phyloP scores from a whole-genome alignment of 2,329 filamentous ascomycete species.

The Monosporascus sp. region DNA sequence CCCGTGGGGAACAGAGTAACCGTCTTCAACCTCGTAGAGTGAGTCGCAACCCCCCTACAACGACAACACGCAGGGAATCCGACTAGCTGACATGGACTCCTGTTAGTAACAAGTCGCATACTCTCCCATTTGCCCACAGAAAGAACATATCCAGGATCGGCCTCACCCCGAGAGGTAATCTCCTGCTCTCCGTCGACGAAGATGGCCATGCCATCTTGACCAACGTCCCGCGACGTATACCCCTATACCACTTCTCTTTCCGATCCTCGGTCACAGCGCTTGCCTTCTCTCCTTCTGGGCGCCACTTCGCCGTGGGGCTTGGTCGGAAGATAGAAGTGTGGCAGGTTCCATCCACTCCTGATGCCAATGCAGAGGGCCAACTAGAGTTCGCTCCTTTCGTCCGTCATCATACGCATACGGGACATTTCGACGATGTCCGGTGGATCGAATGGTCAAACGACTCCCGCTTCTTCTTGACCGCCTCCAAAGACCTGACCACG shows the following conservation, averaged over 20 bases:
- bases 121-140: slow-evolving; percentile 84
- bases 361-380: slow-evolving; percentile 70
- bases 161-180: slow-evolving; percentile 83
- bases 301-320: slow-evolving; percentile 83
- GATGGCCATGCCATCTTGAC: slow-evolving; percentile 91
- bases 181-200: slow-evolving; percentile 89
- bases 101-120: slow-evolving; percentile 76
- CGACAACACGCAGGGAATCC: not conserved
- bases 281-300: slow-evolving; percentile 84
- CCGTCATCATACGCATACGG: slow-evolving; percentile 75
- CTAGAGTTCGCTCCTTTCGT: slow-evolving; percentile 95
- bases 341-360: slow-evolving; percentile 89
- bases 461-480: slow-evolving; percentile 88
- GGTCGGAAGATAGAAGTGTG: slow-evolving; percentile 89
- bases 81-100: slow-evolving; percentile 26
- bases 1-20: slow-evolving; percentile 95
- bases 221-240: slow-evolving; percentile 78
- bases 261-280: slow-evolving; percentile 76
- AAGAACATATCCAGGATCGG: slow-evolving; percentile 88
- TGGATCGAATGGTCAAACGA: slow-evolving; percentile 94
- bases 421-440: slow-evolving; percentile 82
- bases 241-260: slow-evolving; percentile 95
- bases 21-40: slow-evolving; percentile 96
- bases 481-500: slow-evolving; percentile 87
- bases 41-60: slow-evolving; percentile 26